Evolutionary conservation across 2,329 filamentous ascomycete species (phyloP).

Genomic region (Aspergillaceae sp.): DNA sequence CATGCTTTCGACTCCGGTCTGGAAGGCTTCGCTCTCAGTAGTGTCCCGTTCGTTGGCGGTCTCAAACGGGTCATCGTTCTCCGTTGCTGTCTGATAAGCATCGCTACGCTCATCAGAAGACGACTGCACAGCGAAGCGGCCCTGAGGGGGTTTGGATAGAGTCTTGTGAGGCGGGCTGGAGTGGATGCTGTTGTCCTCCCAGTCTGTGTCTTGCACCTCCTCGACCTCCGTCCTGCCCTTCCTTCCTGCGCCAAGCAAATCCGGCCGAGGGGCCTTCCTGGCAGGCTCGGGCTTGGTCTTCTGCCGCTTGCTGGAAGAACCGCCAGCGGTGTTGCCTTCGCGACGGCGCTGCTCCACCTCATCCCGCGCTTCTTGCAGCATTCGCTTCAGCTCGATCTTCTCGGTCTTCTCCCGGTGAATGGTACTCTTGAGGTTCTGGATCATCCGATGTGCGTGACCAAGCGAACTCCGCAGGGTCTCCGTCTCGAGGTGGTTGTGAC

Average conservation of each 20-base stretch:
- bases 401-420: slow-evolving; percentile 98
- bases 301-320: slow-evolving; percentile 44
- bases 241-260: slow-evolving; percentile 65
- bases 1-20: slow-evolving; percentile 74
- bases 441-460: slow-evolving; percentile 89
- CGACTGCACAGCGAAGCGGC: slow-evolving; percentile 17
- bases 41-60: slow-evolving; percentile 67
- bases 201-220: slow-evolving; percentile 69
- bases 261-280: slow-evolving; percentile 69
- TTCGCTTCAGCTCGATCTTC: slow-evolving; percentile 88
- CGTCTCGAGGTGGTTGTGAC: slow-evolving; percentile 84
- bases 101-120: slow-evolving; percentile 49
- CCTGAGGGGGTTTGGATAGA: slow-evolving; percentile 21
- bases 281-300: slow-evolving; percentile 57
- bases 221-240: slow-evolving; percentile 69
- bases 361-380: slow-evolving; percentile 90
- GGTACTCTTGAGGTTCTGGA: slow-evolving; percentile 88
- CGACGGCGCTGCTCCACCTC: slow-evolving; percentile 66
- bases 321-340: slow-evolving; percentile 39
- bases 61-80: slow-evolving; percentile 60
- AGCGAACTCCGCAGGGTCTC: slow-evolving; percentile 93
- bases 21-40: slow-evolving; percentile 90
- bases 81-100: slow-evolving; percentile 72
- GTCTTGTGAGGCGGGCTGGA: slow-evolving; percentile 47
- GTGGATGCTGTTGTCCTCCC: slow-evolving; percentile 71